Percentiles rank a stretch among this genome's conserved stretches.
phyloP scores from a whole-genome alignment of 805 yeast species.

The Starmera amethionina region DNA sequence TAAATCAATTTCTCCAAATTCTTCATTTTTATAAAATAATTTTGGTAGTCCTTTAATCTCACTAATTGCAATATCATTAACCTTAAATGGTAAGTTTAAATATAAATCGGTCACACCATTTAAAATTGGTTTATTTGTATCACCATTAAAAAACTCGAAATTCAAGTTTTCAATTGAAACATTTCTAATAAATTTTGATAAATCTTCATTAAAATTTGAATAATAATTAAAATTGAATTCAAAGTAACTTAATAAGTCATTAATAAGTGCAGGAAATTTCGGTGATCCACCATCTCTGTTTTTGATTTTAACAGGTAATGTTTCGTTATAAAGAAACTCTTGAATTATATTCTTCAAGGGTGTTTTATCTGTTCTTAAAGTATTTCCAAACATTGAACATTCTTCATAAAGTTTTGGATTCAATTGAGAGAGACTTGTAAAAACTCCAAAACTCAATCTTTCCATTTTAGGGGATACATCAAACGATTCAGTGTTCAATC shows the following conservation, averaged over 20 bases:
- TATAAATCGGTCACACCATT: conserved; percentile 27
- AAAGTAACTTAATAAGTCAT: conserved; percentile 10
- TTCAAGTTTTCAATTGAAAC: conserved; percentile 27
- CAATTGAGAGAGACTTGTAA: conserved; percentile 4
- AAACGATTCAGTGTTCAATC: conserved; percentile 4
- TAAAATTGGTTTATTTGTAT: conserved; percentile 23
- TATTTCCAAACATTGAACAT: conserved; percentile 2
- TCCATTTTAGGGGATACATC: conserved; percentile 9
- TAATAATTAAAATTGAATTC: conserved; percentile 9
- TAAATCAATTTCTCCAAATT: conserved; percentile 35
- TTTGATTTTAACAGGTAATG: conserved; percentile 10
- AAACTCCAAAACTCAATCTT: conserved; percentile 4
- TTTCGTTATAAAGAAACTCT: conserved; percentile 9
- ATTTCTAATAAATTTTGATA: conserved; percentile 20
- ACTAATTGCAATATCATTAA: conserved; percentile 21
- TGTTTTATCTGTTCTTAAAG: conserved; percentile 1
- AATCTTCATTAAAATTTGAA: conserved; percentile 4
- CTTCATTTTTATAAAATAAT: conserved; percentile 26
- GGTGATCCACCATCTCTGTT: conserved; percentile 12
- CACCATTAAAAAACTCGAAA: conserved; percentile 25
- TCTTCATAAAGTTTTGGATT: conserved; percentile 1
- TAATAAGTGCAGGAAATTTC: conserved; percentile 10
- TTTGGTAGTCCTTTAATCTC: conserved; percentile 32
- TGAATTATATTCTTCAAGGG: conserved; percentile 10
- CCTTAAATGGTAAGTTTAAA: conserved; percentile 22